Base-by-base conservation (phyloP, 305 asterid species). In the Salvia sclarea region DNA sequence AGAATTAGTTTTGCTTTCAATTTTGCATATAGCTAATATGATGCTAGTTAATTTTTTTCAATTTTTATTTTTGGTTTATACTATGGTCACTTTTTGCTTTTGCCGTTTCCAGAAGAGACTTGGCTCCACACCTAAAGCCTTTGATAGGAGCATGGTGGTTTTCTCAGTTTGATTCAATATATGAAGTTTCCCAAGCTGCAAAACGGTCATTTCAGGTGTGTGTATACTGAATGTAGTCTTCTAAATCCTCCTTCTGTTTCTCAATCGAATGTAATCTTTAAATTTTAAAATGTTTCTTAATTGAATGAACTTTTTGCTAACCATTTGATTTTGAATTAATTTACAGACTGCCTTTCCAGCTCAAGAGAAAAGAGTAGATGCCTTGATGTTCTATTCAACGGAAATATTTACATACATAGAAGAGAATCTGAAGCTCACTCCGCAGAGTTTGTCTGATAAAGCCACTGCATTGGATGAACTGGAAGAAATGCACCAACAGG, bases 81-180 rank as follows among this genome's bases (percentile, higher is more conserved):
- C n/a, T 44, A 16, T 52, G 53, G 55, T 33, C 71, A 61, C 55
- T 66, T 22, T 65, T 54, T 74, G 43, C 47, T 76, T 40, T 75
- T 52, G 61, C 77, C 69, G 24, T 83, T 72, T 77, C 40, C 98
- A 95, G 99, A 40, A 88, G 99, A 83, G 97, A 86, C 47, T 78
- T 95, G 84, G 98, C 98, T 81, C 98, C 95, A 43, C 88, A 91
- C 76, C 79, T 95, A 76, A 95, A 89, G 86, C 84, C 78, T 75
- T 79, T 95, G 68, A 87, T 95, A 80, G 99, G 99, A 76, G 95
- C 99, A 6, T 95, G 99, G 99, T 95, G 99, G 99, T 86, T 88
- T 83, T 88, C 99, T 73, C 99, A 95, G 67, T 95, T 95, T 75
- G 99, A 95, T 85, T 89, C 95, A 59, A 82, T 70, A 67, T 65